Conservation (phyloP, 2,329 filamentous ascomycete genomes). For the Phialophora tarda region DNA sequence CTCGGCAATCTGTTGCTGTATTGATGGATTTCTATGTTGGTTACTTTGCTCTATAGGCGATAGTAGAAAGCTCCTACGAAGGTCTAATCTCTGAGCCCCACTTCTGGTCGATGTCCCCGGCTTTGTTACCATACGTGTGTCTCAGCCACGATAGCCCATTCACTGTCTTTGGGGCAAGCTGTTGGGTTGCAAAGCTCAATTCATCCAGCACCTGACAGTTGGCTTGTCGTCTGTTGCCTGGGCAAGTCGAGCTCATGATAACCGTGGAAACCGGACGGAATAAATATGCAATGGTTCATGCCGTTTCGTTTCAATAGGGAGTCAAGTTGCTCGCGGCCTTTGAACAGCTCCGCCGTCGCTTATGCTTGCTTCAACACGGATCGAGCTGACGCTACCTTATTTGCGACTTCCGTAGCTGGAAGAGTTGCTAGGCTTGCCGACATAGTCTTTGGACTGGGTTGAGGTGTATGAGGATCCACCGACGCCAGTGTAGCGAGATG, state of each 20-base stretch:
- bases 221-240: no score
- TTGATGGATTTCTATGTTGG: background rate
- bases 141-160: background rate
- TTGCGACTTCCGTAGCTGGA: slow-evolving; percentile 3
- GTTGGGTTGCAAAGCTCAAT: background rate
- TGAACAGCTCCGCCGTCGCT: background rate
- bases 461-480: slow-evolving; percentile 2
- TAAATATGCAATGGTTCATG: background rate
- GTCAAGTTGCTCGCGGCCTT: background rate
- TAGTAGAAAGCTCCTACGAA: no score
- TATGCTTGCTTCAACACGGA: background rate
- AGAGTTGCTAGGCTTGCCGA: slow-evolving; percentile 7
- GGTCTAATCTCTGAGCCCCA: background rate
- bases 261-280: background rate
- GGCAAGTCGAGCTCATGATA: background rate
- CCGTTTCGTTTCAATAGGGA: background rate
- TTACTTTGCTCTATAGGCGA: background rate
- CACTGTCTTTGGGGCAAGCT: background rate
- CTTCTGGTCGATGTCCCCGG: background rate
- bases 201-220: background rate
- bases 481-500: slow-evolving; percentile 3
- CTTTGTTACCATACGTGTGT: background rate
- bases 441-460: slow-evolving; percentile 3
- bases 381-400: background rate
- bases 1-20: background rate